phyloP scores from a whole-genome alignment of 768 basidiomycete species.

The Trametes sanguinea region DNA sequence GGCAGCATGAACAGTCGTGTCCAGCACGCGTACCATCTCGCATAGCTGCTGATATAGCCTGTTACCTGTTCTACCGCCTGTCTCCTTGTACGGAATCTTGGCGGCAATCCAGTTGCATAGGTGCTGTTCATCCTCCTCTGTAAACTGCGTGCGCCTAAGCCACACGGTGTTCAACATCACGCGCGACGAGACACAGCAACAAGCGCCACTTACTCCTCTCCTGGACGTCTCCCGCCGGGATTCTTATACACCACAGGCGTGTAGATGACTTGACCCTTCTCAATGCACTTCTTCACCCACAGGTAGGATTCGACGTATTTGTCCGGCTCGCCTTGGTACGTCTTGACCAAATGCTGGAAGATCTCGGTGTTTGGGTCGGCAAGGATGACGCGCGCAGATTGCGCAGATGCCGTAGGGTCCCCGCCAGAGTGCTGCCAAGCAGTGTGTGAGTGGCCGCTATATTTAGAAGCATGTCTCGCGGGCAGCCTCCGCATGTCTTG shows the following conservation, averaged over 20 bases:
- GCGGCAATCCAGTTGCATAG: conserved; percentile 79
- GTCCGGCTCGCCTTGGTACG: conserved; percentile 65
- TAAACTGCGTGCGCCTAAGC: conserved; percentile 73
- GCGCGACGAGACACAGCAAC: not conserved
- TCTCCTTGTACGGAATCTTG: conserved; percentile 83
- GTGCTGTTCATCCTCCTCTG: conserved; percentile 72
- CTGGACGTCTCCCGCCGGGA: conserved; percentile 76
- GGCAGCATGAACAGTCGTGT: not conserved
- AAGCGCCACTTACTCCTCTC: conserved; percentile 65
- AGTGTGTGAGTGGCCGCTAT: not conserved
- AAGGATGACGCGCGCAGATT: conserved; percentile 73
- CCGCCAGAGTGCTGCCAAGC: conserved; percentile 74
- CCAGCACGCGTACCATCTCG: conserved; percentile 53
- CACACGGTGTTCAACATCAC: not conserved
- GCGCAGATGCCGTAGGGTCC: conserved; percentile 68
- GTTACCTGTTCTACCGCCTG: conserved; percentile 80
- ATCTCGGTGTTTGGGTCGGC: conserved; percentile 80
- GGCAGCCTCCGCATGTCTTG: no score
- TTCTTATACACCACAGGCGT: conserved; percentile 84
- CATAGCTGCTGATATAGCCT: conserved; percentile 80
- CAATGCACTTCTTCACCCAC: conserved; percentile 85
- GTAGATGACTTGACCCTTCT: conserved; percentile 61
- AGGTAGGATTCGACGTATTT: conserved; percentile 81
- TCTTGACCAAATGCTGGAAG: conserved; percentile 72
- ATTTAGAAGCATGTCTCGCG: no score